Evolutionary conservation across 2,329 filamentous ascomycete genomes (phyloP).

Genomic region (Neonectria ditissima): DNA sequence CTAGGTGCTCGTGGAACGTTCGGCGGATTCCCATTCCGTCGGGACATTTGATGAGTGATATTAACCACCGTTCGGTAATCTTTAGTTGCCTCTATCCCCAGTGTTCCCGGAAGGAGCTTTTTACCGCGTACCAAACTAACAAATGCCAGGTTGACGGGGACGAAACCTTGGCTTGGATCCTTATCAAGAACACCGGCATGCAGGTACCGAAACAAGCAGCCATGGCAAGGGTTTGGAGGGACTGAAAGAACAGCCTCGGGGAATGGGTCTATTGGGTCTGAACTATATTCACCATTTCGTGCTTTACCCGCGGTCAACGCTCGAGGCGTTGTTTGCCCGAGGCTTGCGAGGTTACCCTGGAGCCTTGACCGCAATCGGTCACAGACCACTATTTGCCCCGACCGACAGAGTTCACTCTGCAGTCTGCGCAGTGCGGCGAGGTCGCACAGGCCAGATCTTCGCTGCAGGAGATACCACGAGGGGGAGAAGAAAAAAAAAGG

Average conservation of each 20-base stretch:
- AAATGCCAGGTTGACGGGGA: background rate
- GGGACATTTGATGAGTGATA: background rate
- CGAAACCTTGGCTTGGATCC: background rate
- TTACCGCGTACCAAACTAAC: constrained; percentile 4
- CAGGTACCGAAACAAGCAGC: constrained; percentile 6
- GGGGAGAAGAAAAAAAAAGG: background rate
- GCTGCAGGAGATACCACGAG: constrained; percentile 7
- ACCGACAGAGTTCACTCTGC: background rate
- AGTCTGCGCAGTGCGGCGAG: background rate
- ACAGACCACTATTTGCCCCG: constrained; percentile 16
- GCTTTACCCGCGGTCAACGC: background rate
- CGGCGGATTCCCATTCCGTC: background rate
- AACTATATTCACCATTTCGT: background rate
- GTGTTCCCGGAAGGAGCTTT: background rate
- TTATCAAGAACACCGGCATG: background rate
- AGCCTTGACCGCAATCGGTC: background rate
- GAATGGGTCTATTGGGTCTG: background rate
- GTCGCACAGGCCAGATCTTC: constrained; percentile 14
- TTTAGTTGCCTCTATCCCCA: background rate
- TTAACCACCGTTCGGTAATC: background rate
- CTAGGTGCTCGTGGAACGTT: background rate
- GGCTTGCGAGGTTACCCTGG: constrained; percentile 16
- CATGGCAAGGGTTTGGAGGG: no score
- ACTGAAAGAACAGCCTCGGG: constrained; percentile 3
- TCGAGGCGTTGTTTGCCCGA: background rate